Evolutionary conservation across 176 grass and related monocot species (phyloP).

Genomic region (Zea luxurians): DNA sequence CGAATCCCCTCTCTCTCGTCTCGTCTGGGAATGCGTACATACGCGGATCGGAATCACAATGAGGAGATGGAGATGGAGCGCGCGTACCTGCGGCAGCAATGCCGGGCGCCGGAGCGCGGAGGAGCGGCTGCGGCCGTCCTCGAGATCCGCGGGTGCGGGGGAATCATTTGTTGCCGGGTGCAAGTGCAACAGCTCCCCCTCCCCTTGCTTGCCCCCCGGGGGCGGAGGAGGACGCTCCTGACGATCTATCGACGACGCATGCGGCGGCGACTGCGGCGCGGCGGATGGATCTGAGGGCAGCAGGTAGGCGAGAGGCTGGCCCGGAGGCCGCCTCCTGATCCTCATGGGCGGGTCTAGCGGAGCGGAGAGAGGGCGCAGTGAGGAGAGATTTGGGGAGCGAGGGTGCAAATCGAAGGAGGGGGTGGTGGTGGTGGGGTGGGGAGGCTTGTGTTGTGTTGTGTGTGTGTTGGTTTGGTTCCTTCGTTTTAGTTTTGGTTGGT

Average conservation of each 20-base stretch:
- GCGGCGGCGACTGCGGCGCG: too few species aligned
- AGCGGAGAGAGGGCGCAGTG: neutral
- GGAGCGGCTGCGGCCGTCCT: neutral
- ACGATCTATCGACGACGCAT: too few species aligned
- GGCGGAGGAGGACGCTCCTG: too few species aligned
- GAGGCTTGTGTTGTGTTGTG: conserved; percentile 20
- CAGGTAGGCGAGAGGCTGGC: conserved; percentile 24
- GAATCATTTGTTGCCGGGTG: neutral
- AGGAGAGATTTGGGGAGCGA: neutral
- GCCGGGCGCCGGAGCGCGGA: conserved; percentile 20
- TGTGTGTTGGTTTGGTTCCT: conserved; percentile 18
- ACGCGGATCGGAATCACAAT: conserved; percentile 18
- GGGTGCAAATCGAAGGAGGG: neutral
- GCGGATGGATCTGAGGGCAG: too few species aligned
- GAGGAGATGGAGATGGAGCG: neutral
- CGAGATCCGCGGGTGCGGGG: conserved; percentile 49
- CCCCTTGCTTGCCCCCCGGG: too few species aligned
- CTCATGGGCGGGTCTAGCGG: conserved; percentile 54
- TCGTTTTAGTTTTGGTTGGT: conserved; percentile 34
- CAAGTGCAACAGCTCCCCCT: too few species aligned
- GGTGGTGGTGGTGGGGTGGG: conserved; percentile 2
- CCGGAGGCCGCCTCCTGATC: conserved; percentile 70
- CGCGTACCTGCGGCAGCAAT: conserved; percentile 41
- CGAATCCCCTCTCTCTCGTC: neutral
- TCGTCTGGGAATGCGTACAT: neutral